Evolutionary conservation across 208 protist genomes (phyloP), one percentile per base, ranked within the genome.

Genomic region (Trypanosoma brucei): DNA sequence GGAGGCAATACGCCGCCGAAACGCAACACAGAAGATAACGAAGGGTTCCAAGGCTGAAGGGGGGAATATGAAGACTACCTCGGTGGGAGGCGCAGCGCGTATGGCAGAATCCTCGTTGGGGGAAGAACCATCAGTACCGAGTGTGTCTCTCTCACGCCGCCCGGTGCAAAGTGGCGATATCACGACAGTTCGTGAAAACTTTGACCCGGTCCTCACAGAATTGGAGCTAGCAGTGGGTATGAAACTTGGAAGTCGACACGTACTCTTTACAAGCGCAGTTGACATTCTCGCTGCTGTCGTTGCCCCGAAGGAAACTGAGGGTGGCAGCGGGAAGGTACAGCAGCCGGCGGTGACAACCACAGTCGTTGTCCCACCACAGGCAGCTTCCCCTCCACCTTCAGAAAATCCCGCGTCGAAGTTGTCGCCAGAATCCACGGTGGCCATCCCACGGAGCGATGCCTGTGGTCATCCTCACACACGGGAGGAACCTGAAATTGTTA

Each of bases 181-280:
- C 44, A 35, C 61, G 8, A 65, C 68, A 30, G 70, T 94, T 37
- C 88, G 88, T n/a, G 88, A 94, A 48, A 81, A 86, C 65, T 94
- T 92, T 61, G 84, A 91, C 63, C 84, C 88, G 0, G 77, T 94
- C 33, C 70, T 94, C 37, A 74, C 80, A 8, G 69, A 81, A 39
- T 72, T 94, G 59, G 84, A 94, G 65, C 59, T 88, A 52, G 83
- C 79, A 3, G 80, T 91, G 11, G 88, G 88, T 22, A 90, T 92
- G 83, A 83, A 83, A 51, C 76, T 94, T 8, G 88, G 88, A 49
- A 91, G 83, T 56, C 82, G 88, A 38, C 87, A 94, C 67, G 82
- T 84, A 8, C 82, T 94, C 52, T 94, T 94, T 66, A 88, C 87
- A 1, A 80, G 72, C 46, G 73, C 84, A 1, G 65, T 90, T 3